Base-by-base conservation (phyloP, 164 flowering plant genomes). In the Hamamelis virginiana region DNA sequence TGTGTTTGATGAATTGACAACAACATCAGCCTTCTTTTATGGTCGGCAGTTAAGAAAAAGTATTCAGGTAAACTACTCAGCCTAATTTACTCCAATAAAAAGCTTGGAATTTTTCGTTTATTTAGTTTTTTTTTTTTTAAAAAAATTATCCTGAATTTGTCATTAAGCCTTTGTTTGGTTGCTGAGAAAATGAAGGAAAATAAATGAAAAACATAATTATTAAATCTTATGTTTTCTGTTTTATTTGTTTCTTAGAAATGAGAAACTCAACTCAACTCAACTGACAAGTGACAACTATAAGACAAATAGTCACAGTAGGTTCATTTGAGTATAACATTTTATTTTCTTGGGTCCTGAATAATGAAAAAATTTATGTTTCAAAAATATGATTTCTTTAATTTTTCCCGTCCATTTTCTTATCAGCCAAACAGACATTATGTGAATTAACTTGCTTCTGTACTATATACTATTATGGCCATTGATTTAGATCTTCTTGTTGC, bases 31-130 rank as follows among this genome's bases (percentile, higher is more conserved):
- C 12, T 64, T 64, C 74, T 71, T 71, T 41, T 56, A 71, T 15
- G 62, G 53, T 23, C 62, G 74, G 45, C 74, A 71, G 60, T 27
- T 71, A 33, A 43, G 45, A n/a, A 64, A 62, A 15, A 71, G 74
- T 57, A 47, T 71, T 48, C 50, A 71, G 63, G 74, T 71, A 25
- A 9, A 16, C 55, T 19, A 16, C 4, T 51, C 55, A 16, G 6
- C 22, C 41, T 33, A 33, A 33, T 33, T 2, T 33, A 33, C 41
- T 33, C n/a, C n/a, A n/a, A n/a, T n/a, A n/a, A n/a, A n/a, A n/a
- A n/a, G n/a, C n/a, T n/a, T n/a, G n/a, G n/a, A n/a, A n/a, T n/a
- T n/a, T n/a, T n/a, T n/a, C n/a, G n/a, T n/a, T n/a, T n/a, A n/a
- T n/a, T n/a, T n/a, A n/a, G n/a, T n/a, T n/a, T n/a, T n/a, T n/a